Percentiles rank a stretch among this genome's conserved stretches.
Conservation (phyloP, 805 yeast genomes). For the Candida taoyuanica region DNA sequence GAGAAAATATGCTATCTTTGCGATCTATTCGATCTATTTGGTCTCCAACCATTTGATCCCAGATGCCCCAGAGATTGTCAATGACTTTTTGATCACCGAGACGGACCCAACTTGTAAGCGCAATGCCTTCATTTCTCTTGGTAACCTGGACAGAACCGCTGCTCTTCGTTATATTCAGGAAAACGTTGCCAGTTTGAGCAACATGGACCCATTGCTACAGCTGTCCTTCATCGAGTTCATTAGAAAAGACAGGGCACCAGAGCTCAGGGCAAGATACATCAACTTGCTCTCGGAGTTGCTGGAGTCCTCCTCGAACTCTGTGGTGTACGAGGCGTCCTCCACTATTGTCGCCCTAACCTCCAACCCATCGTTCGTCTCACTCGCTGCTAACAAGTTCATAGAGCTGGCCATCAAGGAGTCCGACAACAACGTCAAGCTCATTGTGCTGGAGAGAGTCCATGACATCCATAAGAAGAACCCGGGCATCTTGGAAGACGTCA, state of each 20-base stretch:
- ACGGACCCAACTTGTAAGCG: slow-evolving; percentile 92
- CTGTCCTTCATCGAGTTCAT: slow-evolving; percentile 89
- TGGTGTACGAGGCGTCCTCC: slow-evolving; percentile 87
- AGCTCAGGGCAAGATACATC: slow-evolving; percentile 66
- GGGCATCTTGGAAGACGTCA: slow-evolving; percentile 77
- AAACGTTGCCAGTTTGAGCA: slow-evolving; percentile 51
- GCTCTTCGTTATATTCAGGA: slow-evolving; percentile 81
- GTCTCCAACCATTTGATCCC: slow-evolving; percentile 87
- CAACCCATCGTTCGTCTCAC: slow-evolving; percentile 61
- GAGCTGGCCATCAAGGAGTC: slow-evolving; percentile 87
- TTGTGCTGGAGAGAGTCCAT: slow-evolving; percentile 80
- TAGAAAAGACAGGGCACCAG: slow-evolving; percentile 67
- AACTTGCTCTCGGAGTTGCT: slow-evolving; percentile 68
- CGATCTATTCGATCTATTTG: slow-evolving; percentile 75
- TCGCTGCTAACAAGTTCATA: slow-evolving; percentile 81
- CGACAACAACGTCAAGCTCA: slow-evolving; percentile 92
- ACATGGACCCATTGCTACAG: slow-evolving; percentile 79
- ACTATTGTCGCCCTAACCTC: slow-evolving; percentile 61
- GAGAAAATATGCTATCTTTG: slow-evolving; percentile 93
- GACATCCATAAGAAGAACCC: slow-evolving; percentile 71
- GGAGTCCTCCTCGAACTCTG: slow-evolving; percentile 63
- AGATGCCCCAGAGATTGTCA: slow-evolving; percentile 86
- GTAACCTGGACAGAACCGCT: slow-evolving; percentile 76
- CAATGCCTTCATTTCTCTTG: slow-evolving; percentile 87
- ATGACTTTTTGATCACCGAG: slow-evolving; percentile 70